Base-by-base conservation (phyloP, 768 basidiomycete species). In the Pholiota conissans region DNA sequence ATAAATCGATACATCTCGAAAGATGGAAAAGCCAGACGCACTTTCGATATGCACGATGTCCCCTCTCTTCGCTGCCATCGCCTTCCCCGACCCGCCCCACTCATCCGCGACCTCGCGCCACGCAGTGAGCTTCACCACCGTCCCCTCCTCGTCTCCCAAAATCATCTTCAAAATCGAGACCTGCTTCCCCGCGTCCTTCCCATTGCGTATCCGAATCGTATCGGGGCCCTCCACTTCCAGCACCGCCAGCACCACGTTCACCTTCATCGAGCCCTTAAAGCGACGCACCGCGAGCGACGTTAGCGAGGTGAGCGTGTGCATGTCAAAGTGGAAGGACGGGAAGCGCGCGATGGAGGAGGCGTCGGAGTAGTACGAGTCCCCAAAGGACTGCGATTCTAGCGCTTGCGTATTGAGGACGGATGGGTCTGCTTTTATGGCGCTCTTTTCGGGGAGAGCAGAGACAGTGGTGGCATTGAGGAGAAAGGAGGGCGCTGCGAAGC, bases 211-310 rank as follows among this genome's bases (percentile, higher is more conserved):
- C 24, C 72, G 77, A 34, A 93, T 80, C 5, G 76, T 72, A 61
- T 90, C 86, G 0, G 90, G 91, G 0, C 90, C 90, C 50, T 92
- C 90, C 13, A 90, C 80, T 68, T 93, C 91, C 56, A 93, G 73
- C 7, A 82, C 80, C 5, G 86, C 90, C 4, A 88, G 76, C 5
- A 93, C 77, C 7, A 87, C 56, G 39, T 76, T 80, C 20, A 85
- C 76, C 63, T 85, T 86, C n/a, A 67, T 70, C 30, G 79, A 76
- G 8, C 74, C 74, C 59, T 67, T 75, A 16, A 69, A 63, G 29
- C 71, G 69, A 14, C 67, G 64, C 30, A 60, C 58, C 0, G 60
- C 49, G 16, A 76, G 65, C 26, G 65, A 80, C 2, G 81, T 72
- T 1, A 92, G 73, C 2, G 84, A 72, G 0, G 82, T 79, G 18